A percentile compares a stretch with the other conserved stretches of the same genome.
These are phyloP conservation scores for Phytophthora tentaculata DNA, from an alignment of 352 stramenopile genomes.

Conservation along the genomic window DNA sequence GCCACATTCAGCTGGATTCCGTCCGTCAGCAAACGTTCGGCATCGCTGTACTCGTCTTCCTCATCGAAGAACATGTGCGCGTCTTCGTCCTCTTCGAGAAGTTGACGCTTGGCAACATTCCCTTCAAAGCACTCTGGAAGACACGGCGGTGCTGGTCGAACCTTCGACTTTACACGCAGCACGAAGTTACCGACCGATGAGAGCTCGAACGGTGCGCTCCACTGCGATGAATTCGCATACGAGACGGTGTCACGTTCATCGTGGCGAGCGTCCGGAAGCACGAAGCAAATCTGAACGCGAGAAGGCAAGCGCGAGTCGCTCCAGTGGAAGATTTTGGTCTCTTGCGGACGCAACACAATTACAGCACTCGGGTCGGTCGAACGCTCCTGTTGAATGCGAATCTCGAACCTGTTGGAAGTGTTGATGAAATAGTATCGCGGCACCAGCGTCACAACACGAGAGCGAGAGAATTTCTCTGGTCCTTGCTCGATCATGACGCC, in stretches of 20 bases:
- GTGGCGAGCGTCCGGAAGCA: conserved; percentile 43
- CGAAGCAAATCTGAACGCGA: conserved; percentile 80
- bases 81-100: conserved; percentile 43
- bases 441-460: conserved; percentile 80
- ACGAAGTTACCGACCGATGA: conserved; percentile 85
- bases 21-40: conserved; percentile 40
- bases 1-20: conserved; percentile 75
- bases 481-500: conserved; percentile 89
- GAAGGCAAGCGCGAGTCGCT: conserved; percentile 64
- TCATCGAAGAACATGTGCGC: conserved; percentile 41
- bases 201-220: conserved; percentile 81
- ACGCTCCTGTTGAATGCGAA: conserved; percentile 73
- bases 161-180: conserved; percentile 68
- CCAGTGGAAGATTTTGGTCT: conserved; percentile 85
- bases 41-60: conserved; percentile 43
- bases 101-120: conserved; percentile 10
- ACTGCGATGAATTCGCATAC: conserved; percentile 60
- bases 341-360: conserved; percentile 52
- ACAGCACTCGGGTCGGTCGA: conserved; percentile 42
- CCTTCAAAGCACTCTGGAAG: conserved; percentile 57
- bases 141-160: conserved; percentile 46
- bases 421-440: conserved; percentile 87
- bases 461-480: conserved; percentile 74
- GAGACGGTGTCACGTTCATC: conserved; percentile 27
- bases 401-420: conserved; percentile 64